These are phyloP conservation scores for Tetraselmis striata DNA, from an alignment of 139 green algal genomes.

Conservation along the genomic window DNA sequence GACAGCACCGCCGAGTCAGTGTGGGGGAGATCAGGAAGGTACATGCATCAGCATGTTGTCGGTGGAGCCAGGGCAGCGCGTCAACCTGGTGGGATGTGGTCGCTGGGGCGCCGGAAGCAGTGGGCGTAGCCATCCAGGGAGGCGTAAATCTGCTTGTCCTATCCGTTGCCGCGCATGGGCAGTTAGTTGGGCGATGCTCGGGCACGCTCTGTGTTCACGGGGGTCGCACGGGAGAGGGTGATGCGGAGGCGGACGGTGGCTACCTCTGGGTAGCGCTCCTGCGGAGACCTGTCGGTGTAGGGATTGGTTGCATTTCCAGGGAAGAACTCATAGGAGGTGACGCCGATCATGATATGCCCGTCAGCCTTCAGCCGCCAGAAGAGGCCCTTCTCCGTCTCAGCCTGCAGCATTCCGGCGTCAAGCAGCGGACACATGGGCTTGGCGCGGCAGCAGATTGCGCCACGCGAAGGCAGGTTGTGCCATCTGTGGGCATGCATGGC, in stretches of 20 bases:
- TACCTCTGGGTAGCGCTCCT: not conserved
- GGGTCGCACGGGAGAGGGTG: too few relatives aligned
- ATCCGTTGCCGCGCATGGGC: too few relatives aligned
- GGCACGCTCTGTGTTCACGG: too few relatives aligned
- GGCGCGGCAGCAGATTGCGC: too few relatives aligned
- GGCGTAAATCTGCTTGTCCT: constrained; percentile 12
- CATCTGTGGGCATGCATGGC: too few relatives aligned
- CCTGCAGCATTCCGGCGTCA: too few relatives aligned
- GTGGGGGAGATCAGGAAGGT: too few relatives aligned
- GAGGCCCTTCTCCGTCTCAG: constrained; percentile 9
- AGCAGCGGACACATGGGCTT: too few relatives aligned
- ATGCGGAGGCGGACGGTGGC: not conserved
- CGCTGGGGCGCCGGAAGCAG: constrained; percentile 7
- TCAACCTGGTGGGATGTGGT: not conserved
- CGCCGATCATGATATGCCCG: constrained; percentile 23
- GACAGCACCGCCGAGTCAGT: not conserved
- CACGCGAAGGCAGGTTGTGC: too few relatives aligned
- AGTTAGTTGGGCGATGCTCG: too few relatives aligned
- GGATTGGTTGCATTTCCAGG: constrained; percentile 23
- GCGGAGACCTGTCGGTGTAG: constrained; percentile 12
- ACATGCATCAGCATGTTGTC: too few relatives aligned
- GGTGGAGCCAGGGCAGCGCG: too few relatives aligned
- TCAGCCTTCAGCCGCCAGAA: constrained; percentile 26
- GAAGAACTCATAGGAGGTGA: constrained; percentile 29
- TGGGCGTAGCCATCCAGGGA: constrained; percentile 24